Percentiles rank a stretch among this genome's conserved stretches.
Conservation (phyloP, 106 monocot genomes). For the Allium fistulosum region DNA sequence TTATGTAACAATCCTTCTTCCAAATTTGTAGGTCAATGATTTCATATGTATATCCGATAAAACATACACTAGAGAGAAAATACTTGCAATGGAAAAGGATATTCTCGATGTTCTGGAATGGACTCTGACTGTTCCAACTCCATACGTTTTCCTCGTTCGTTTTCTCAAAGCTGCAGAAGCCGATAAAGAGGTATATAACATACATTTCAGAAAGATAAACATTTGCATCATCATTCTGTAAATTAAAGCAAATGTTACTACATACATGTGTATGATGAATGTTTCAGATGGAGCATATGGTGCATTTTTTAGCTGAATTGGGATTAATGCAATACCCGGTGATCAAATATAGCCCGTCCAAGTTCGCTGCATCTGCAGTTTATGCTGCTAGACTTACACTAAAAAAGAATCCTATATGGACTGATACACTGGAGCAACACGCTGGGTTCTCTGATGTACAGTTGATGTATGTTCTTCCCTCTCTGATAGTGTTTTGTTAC, state of each 20-base stretch:
- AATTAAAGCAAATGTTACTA: no score
- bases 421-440: slow-evolving; percentile 39
- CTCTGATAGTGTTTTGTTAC: no score
- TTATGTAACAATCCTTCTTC: neutral
- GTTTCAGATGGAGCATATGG: slow-evolving; percentile 47
- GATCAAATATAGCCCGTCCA: slow-evolving; percentile 38
- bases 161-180: slow-evolving; percentile 46
- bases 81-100: slow-evolving; percentile 47
- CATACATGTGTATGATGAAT: no score
- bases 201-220: no score
- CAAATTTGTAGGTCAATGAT: slow-evolving; percentile 35
- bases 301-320: slow-evolving; percentile 56
- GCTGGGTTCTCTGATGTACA: slow-evolving; percentile 45
- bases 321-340: slow-evolving; percentile 47
- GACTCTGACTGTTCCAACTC: slow-evolving; percentile 64
- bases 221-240: neutral
- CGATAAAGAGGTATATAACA: slow-evolving; percentile 33
- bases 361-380: slow-evolving; percentile 57
- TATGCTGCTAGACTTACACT: slow-evolving; percentile 49
- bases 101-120: slow-evolving; percentile 61
- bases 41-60: slow-evolving; percentile 62
- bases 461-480: slow-evolving; percentile 27
- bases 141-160: slow-evolving; percentile 50
- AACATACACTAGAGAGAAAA: slow-evolving; percentile 38
- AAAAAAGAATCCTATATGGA: slow-evolving; percentile 50